These are phyloP conservation scores for Prunus armeniaca DNA, from an alignment of 306 rosid species.

Conservation along the genomic window DNA sequence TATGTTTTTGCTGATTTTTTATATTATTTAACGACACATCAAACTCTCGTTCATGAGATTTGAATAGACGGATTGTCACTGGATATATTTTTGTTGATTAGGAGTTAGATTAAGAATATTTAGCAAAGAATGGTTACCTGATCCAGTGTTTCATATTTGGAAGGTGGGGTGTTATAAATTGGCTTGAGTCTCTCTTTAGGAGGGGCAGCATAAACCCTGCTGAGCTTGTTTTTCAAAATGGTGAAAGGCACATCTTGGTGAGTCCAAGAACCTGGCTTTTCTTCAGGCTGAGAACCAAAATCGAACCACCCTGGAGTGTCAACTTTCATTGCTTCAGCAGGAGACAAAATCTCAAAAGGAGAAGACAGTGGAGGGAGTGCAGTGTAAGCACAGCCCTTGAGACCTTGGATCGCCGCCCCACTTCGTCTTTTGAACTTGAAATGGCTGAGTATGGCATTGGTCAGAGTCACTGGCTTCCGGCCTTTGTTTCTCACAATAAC, in stretches of 20 bases:
- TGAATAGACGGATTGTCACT: neutral
- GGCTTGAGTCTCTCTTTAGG: conserved; percentile 74
- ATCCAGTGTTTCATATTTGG: conserved; percentile 82
- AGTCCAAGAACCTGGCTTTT: conserved; percentile 66
- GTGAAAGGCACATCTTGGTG: conserved; percentile 66
- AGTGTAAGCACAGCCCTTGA: conserved; percentile 59
- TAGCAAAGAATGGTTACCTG: conserved; percentile 49
- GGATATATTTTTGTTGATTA: neutral
- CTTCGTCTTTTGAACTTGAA: conserved; percentile 64
- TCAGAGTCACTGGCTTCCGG: conserved; percentile 51
- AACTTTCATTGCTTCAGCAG: conserved; percentile 59
- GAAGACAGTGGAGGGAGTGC: conserved; percentile 72
- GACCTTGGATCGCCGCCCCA: conserved; percentile 80
- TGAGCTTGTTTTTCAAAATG: conserved; percentile 73
- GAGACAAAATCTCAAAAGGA: conserved; percentile 68
- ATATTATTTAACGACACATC: neutral
- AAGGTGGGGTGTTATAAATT: conserved; percentile 68
- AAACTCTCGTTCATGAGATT: neutral
- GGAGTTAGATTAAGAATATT: neutral
- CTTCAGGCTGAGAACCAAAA: conserved; percentile 52
- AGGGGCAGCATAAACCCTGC: conserved; percentile 86
- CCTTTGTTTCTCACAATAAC: conserved; percentile 68
- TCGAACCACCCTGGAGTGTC: conserved; percentile 57
- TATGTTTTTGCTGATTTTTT: neutral
- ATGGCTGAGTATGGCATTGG: conserved; percentile 75